Percentiles rank a stretch among this genome's conserved stretches.
Conservation (phyloP, 495 filamentous ascomycete genomes). For the Daldinia caldariorum region DNA sequence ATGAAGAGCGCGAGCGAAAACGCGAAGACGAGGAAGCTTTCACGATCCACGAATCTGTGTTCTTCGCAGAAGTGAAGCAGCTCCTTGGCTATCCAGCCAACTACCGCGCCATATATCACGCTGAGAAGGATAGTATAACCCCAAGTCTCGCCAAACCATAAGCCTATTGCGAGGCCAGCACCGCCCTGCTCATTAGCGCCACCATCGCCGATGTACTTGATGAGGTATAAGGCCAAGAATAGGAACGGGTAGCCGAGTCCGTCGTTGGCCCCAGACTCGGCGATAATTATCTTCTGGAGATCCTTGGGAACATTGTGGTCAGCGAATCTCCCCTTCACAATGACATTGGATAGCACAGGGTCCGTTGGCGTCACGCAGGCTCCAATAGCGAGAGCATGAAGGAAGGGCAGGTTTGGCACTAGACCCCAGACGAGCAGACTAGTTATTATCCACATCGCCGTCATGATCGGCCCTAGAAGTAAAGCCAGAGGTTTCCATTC, state of each 20-base stretch:
- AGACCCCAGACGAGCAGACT: slow-evolving; percentile 81
- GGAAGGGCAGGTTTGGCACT: slow-evolving; percentile 75
- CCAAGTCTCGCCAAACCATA: slow-evolving; percentile 92
- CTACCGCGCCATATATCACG: slow-evolving; percentile 75
- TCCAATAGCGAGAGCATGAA: slow-evolving; percentile 80
- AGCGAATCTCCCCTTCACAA: slow-evolving; percentile 93
- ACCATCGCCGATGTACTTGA: slow-evolving; percentile 75
- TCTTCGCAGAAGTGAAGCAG: slow-evolving; percentile 86
- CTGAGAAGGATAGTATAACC: slow-evolving; percentile 84
- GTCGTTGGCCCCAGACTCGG: slow-evolving; percentile 92
- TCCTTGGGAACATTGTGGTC: slow-evolving; percentile 86
- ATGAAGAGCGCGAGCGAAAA: slow-evolving; percentile 73
- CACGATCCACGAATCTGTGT: slow-evolving; percentile 83
- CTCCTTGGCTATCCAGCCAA: slow-evolving; percentile 84
- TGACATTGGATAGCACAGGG: slow-evolving; percentile 86
- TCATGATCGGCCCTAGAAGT: slow-evolving; percentile 87
- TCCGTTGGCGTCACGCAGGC: slow-evolving; percentile 93
- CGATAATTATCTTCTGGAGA: slow-evolving; percentile 86
- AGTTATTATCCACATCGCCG: slow-evolving; percentile 86
- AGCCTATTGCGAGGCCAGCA: slow-evolving; percentile 72
- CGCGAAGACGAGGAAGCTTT: slow-evolving; percentile 85
- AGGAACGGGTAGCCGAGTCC: slow-evolving; percentile 94
- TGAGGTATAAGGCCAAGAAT: slow-evolving; percentile 83
- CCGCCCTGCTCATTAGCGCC: slow-evolving; percentile 58
- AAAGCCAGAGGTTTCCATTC: slow-evolving; percentile 83